Evolutionary conservation across 2,329 filamentous ascomycete genomes (phyloP).

Genomic region (Thyridium curvatum): DNA sequence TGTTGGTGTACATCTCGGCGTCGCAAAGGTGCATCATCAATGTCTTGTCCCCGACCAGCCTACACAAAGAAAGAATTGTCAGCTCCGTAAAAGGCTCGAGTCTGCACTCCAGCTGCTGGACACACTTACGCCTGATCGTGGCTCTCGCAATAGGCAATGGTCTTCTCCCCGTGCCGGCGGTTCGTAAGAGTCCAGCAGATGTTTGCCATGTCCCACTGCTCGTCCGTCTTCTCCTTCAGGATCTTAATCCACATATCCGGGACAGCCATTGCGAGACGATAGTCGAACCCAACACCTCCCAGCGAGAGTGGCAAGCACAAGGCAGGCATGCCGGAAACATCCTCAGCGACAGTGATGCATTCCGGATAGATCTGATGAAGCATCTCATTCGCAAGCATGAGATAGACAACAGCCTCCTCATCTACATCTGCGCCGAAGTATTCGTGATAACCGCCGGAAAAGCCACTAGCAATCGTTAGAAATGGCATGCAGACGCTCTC

Average conservation of each 20-base stretch:
- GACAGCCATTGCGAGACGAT: constrained; percentile 93
- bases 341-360: constrained; percentile 87
- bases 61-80: constrained; percentile 24
- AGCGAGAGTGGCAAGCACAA: constrained; percentile 79
- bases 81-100: constrained; percentile 9
- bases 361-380: constrained; percentile 85
- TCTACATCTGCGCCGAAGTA: constrained; percentile 90
- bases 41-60: constrained; percentile 92
- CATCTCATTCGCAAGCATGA: constrained; percentile 96
- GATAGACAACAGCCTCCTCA: constrained; percentile 87
- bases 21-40: constrained; percentile 98
- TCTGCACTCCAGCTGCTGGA: constrained; percentile 4
- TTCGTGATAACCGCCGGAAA: constrained; percentile 96
- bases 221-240: constrained; percentile 85
- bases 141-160: constrained; percentile 94
- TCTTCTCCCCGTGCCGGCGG: constrained; percentile 92
- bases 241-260: constrained; percentile 99
- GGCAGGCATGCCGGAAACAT: constrained; percentile 98
- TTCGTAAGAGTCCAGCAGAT: constrained; percentile 88
- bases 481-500: background rate
- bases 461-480: constrained; percentile 57
- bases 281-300: constrained; percentile 94
- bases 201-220: constrained; percentile 83
- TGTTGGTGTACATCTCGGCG: constrained; percentile 95
- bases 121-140: constrained; percentile 88